These are phyloP conservation scores for Amauroascus niger DNA, from an alignment of 2,329 filamentous ascomycete genomes.

Conservation along the genomic window DNA sequence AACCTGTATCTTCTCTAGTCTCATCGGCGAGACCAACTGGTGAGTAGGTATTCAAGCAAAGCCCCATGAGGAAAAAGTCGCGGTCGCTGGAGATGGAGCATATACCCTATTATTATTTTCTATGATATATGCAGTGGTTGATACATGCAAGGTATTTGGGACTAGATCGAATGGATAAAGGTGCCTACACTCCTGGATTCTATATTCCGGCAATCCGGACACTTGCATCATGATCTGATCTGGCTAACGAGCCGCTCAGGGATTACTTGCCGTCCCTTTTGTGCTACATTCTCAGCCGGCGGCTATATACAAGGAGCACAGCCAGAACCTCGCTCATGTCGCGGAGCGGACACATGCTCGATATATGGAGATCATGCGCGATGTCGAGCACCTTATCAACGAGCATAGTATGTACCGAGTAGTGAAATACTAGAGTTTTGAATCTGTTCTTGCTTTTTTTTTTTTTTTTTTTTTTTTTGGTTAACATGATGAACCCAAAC, in stretches of 20 bases:
- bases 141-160: slow-evolving; percentile 8
- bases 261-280: slow-evolving; percentile 81
- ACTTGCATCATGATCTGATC: background rate
- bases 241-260: slow-evolving; percentile 35
- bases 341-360: slow-evolving; percentile 71
- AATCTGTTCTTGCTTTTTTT: too few species aligned
- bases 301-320: slow-evolving; percentile 64
- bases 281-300: slow-evolving; percentile 93
- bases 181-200: slow-evolving; percentile 24
- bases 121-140: background rate
- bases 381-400: slow-evolving; percentile 83
- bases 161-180: slow-evolving; percentile 83
- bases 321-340: slow-evolving; percentile 57
- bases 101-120: background rate
- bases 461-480: too few species aligned
- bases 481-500: too few species aligned
- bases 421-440: background rate
- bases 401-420: slow-evolving; percentile 61
- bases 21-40: slow-evolving; percentile 83
- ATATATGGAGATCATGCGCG: slow-evolving; percentile 90
- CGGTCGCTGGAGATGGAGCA: background rate
- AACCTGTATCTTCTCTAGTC: slow-evolving; percentile 52
- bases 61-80: background rate
- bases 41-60: slow-evolving; percentile 36
- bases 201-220: background rate